Evolutionary conservation across 1,139 yeast species (phyloP), one percentile per base, ranked within the genome.

Genomic region (Scheffersomyces lignicola): DNA sequence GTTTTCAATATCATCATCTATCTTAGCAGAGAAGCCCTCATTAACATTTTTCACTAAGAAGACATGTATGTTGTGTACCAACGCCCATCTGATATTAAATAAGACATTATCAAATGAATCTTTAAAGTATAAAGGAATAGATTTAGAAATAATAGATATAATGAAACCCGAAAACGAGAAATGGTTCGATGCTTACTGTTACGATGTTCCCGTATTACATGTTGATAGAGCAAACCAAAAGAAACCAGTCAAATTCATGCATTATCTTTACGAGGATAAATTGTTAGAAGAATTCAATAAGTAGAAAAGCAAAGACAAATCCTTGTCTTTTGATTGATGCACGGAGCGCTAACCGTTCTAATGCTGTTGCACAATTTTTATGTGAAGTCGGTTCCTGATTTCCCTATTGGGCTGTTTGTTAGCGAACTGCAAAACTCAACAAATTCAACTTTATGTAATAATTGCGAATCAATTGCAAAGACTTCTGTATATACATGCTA

Each of bases 181-280:
- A 34, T 87, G 94, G 89, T 85, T 80, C 69, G 94, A 87, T 42
- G 69, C 71, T 42, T 90, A 89, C 51, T 84, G 95, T 44, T 88
- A 80, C 57, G 97, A 90, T 53, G 90, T 89, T 2, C 97, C 97
- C 0, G 97, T 90, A 0, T 58, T 88, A 26, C 96, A 89, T 52
- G 68, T 87, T 12, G 83, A 80, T 44, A 57, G 78, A 39, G 62
- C 62, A 3, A 67, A 58, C 5, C 69, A 67, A 32, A 59, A 54
- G 25, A 65, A 72, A 32, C 70, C 81, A 4, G 69, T 73, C 10
- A 83, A 82, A 51, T 78, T 83, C 52, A 87, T 88, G 90, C 97
- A 89, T 60, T 73, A 80, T 39, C 71, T 89, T 37, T 64, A 78
- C 39, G 70, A 72, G 34, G 76, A 75, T 9, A 80, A 83, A 45